Base-by-base conservation (phyloP, 768 basidiomycete species). In the Russula foetens region DNA sequence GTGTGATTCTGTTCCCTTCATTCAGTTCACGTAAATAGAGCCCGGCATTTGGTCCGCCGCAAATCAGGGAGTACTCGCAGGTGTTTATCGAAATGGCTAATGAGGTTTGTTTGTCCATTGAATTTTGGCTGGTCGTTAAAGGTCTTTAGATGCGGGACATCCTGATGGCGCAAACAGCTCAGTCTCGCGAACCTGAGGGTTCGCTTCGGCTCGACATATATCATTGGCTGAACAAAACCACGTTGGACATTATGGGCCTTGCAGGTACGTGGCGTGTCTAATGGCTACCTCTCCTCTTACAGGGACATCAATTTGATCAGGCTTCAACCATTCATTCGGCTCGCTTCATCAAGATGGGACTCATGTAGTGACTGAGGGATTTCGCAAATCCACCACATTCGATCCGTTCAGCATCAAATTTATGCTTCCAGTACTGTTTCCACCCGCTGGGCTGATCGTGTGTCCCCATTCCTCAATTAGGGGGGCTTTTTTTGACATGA, bases 11-110 rank as follows among this genome's bases (percentile, higher is more conserved):
- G 1, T 6, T 38, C 8, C 17, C 8, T 38, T 41, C 46, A 21
- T 35, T 55, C n/a, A 63, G 29, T 29, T 49, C 46, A 19, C n/a
- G 5, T 8, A 15, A 38, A 38, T n/a, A 63, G 62, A 31, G 43
- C 19, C 62, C 62, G n/a, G 62, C 62, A 15, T 63, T 63, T 33
- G 62, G 62, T 44, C 59, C 26, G 8, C 41, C 62, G 5, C 53
- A 52, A 31, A 46, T 59, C n/a, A 59, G 41, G n/a, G 63, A 8
- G 38, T 60, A 51, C 39, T 55, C 57, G 9, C 48, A n/a, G 14
- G 12, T 59, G 31, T 59, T 65, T 19, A 41, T 62, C 21, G 47
- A 67, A 53, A 67, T 58, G 53, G 59, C 56, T 33, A 63, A 56
- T 11, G 62, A 46, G 60, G 64, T 58, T 53, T 23, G 47, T 41